phyloP scores from a whole-genome alignment of 2,329 filamentous ascomycete genomes.

The Sporothrix phasma region DNA sequence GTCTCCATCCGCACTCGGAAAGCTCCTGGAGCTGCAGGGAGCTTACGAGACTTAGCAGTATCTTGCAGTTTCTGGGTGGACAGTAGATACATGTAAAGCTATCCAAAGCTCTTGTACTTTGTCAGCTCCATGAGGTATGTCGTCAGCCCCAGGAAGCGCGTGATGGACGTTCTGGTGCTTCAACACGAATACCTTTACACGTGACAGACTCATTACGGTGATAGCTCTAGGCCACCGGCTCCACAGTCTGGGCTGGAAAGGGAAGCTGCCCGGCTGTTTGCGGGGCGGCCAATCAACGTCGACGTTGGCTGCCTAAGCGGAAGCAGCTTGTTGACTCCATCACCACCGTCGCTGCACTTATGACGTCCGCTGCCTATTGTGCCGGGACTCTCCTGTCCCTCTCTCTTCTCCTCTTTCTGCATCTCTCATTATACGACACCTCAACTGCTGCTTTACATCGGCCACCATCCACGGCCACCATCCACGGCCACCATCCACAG shows the following conservation, averaged over 20 bases:
- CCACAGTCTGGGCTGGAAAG: background rate
- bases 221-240: too few relatives aligned
- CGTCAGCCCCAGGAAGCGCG: too few relatives aligned
- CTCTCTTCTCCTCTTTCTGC: background rate
- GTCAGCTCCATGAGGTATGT: too few relatives aligned
- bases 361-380: conserved; percentile 9
- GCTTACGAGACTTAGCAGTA: too few relatives aligned
- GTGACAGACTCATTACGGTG: too few relatives aligned
- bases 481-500: background rate
- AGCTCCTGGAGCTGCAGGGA: background rate
- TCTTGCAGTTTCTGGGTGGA: too few relatives aligned
- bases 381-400: background rate
- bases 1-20: background rate
- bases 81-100: too few relatives aligned
- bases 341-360: background rate
- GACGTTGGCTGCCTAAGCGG: background rate
- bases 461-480: background rate
- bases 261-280: background rate
- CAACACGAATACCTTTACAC: too few relatives aligned
- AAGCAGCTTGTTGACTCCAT: conserved; percentile 3
- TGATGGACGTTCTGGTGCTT: too few relatives aligned
- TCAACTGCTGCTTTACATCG: background rate
- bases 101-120: too few relatives aligned
- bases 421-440: background rate
- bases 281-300: conserved; percentile 3